Base-by-base conservation (phyloP, 768 basidiomycete genomes). In the Clathrus columnatus region DNA sequence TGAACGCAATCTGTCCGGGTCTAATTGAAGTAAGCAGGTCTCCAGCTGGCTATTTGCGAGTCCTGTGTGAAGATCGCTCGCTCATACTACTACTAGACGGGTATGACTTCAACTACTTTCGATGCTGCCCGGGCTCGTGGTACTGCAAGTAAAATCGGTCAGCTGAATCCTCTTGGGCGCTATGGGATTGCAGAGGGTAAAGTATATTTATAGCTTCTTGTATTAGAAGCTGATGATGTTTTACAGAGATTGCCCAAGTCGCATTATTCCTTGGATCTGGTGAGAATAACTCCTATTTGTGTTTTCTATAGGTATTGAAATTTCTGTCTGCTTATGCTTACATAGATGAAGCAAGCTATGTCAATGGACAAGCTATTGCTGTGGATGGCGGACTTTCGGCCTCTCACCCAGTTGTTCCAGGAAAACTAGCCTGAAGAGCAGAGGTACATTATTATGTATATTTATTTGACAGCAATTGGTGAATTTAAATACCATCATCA, bases 1-100 rank as follows among this genome's bases (percentile, higher is more conserved):
- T 96, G 59, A 95, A 92, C 68, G 75, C 84, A 44, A 82, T 96
- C 61, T 94, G 91, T 64, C 94, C 94, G 5, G 93, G 92, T 14
- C 70, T 96, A 56, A 91, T 96, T 63, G 88, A 95, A 60, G 68
- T 69, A 47, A 42, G 60, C 49, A 16, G n/a, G n/a, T n/a, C n/a
- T n/a, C n/a, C n/a, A n/a, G n/a, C n/a, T n/a, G n/a, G n/a, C n/a
- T n/a, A n/a, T n/a, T n/a, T n/a, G n/a, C n/a, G n/a, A n/a, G n/a
- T n/a, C n/a, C n/a, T n/a, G n/a, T n/a, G n/a, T n/a, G n/a, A n/a
- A n/a, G n/a, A n/a, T n/a, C n/a, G 2, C 7, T 36, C n/a, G 11
- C 30, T 7, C 52, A 52, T 5, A 47, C 11, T n/a, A 11, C 20
- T 7, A 27, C 11, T 54, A 71, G 72, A 97, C 93, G 7, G 87